Conservation (phyloP, 129 eudicot species). For the Centella asiatica region DNA sequence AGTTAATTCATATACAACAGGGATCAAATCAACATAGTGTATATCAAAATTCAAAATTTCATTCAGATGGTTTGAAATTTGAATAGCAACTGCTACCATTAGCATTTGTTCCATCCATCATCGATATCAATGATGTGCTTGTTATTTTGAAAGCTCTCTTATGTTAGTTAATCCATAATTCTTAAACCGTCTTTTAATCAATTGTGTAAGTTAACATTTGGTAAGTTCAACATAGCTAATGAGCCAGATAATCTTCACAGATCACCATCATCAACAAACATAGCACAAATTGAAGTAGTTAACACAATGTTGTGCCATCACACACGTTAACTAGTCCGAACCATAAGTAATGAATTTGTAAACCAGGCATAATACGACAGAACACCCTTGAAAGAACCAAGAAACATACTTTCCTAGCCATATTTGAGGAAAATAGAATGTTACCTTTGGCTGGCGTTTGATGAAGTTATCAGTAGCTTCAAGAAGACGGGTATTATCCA, state of each 20-base stretch:
- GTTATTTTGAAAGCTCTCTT: not conserved
- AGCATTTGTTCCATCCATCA: not conserved
- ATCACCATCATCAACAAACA: not conserved
- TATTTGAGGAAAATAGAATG: not conserved
- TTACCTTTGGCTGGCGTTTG: conserved; percentile 89
- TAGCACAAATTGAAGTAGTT: not conserved
- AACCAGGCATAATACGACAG: not conserved
- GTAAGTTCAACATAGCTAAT: not conserved
- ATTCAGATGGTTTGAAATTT: not conserved
- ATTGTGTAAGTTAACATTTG: not conserved
- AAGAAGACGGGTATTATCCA: conserved; percentile 83
- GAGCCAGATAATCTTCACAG: not conserved
- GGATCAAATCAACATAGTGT: no score
- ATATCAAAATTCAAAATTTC: not conserved
- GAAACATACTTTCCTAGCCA: not conserved
- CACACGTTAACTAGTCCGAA: not conserved
- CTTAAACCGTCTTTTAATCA: not conserved
- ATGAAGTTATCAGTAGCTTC: conserved; percentile 89
- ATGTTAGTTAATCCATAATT: not conserved
- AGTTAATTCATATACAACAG: not conserved
- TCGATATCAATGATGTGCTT: not conserved
- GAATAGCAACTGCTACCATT: not conserved
- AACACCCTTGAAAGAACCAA: not conserved
- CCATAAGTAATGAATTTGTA: not conserved
- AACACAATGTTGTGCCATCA: not conserved